Percentiles rank a stretch among this genome's conserved stretches.
Conservation (phyloP, 805 yeast genomes). For the Candida easanensis region DNA sequence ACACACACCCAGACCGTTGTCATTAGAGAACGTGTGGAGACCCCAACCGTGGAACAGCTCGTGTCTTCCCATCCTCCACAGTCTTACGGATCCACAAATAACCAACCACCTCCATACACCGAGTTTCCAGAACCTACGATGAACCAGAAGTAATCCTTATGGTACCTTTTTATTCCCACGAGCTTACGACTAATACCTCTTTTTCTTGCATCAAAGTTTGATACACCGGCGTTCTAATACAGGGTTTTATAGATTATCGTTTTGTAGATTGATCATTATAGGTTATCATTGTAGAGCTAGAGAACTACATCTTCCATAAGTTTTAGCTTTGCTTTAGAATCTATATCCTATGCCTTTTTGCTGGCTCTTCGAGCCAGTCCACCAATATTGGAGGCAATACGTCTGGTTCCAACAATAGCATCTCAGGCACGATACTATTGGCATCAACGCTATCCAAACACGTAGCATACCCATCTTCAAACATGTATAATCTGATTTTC, state of each 20-base stretch:
- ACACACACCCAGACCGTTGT: constrained; percentile 1
- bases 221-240: no score
- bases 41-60: constrained; percentile 14
- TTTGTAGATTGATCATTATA: no score
- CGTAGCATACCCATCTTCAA: constrained; percentile 15
- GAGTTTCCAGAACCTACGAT: constrained; percentile 8
- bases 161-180: no score
- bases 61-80: constrained; percentile 1
- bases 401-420: constrained; percentile 7
- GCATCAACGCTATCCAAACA: constrained; percentile 7
- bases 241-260: no score
- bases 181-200: no score
- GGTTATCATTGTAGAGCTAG: no score
- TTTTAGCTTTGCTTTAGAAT: no score
- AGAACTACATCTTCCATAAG: no score
- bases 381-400: constrained; percentile 2
- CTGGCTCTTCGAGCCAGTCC: constrained; percentile 8
- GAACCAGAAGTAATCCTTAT: neutral
- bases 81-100: constrained; percentile 16
- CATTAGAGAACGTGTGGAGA: constrained; percentile 12
- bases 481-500: constrained; percentile 10
- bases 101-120: constrained; percentile 21
- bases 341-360: constrained; percentile 7
- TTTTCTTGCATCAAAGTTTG: no score
- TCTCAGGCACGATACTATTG: constrained; percentile 8